Evolutionary conservation across 129 eudicot species (phyloP).

Genomic region (Smallanthus sonchifolius): DNA sequence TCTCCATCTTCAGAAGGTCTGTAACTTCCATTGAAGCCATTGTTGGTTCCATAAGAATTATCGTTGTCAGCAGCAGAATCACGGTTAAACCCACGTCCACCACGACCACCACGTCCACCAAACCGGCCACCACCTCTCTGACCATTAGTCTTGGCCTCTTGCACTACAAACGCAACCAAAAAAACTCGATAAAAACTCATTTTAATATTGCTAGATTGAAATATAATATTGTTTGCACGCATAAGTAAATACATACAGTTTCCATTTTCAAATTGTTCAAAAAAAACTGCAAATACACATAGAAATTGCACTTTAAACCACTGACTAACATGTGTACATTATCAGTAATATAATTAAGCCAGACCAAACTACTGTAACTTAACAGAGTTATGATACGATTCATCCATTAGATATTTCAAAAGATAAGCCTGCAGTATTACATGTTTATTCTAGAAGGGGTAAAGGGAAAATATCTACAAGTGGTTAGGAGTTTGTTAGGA

Average conservation of each 20-base stretch:
- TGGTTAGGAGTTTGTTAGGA: too few species aligned
- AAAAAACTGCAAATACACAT: not conserved
- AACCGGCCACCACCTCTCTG: slow-evolving; percentile 60
- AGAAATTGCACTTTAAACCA: not conserved
- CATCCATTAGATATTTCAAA: too few species aligned
- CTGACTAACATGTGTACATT: not conserved
- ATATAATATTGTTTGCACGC: not conserved
- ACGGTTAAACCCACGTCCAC: slow-evolving; percentile 48
- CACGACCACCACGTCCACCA: slow-evolving; percentile 53
- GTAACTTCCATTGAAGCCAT: slow-evolving; percentile 53
- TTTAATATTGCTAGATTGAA: not conserved
- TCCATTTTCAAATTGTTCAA: not conserved
- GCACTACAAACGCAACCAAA: slow-evolving; percentile 34
- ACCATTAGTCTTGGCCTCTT: slow-evolving; percentile 54
- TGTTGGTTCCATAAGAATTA: slow-evolving; percentile 32
- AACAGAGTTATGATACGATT: too few species aligned
- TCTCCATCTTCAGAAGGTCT: slow-evolving; percentile 57
- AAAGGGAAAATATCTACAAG: too few species aligned
- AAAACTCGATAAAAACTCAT: not conserved
- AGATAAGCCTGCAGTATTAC: too few species aligned
- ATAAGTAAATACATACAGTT: not conserved
- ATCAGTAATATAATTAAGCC: not conserved
- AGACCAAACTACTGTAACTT: not conserved
- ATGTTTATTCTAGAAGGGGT: too few species aligned
- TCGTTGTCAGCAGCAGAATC: slow-evolving; percentile 34